These are phyloP conservation scores for Chytriomyces hyalinus DNA, from an alignment of 192 early-diverging fungal species.

Conservation along the genomic window DNA sequence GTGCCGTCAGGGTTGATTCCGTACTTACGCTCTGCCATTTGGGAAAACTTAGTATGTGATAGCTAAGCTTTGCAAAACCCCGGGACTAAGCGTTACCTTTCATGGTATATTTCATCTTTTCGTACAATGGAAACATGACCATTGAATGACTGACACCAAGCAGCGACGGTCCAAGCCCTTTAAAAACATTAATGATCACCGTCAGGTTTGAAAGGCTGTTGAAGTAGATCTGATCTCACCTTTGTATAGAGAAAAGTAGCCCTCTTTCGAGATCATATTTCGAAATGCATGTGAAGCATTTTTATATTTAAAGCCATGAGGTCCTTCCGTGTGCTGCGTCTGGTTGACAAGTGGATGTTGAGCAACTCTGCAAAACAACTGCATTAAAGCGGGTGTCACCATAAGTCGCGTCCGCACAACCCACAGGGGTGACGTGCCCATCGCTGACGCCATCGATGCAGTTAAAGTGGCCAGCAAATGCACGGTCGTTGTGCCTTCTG, in stretches of 20 bases:
- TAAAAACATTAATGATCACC: too few relatives aligned
- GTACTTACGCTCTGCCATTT: background rate
- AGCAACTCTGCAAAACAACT: too few relatives aligned
- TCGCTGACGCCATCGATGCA: constrained; percentile 47
- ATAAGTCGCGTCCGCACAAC: constrained; percentile 89
- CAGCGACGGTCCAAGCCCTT: constrained; percentile 78
- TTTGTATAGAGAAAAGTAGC: constrained; percentile 86
- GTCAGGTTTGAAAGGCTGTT: too few relatives aligned
- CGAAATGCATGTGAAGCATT: constrained; percentile 81
- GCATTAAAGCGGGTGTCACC: constrained; percentile 46
- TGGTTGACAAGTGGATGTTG: background rate
- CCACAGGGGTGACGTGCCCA: constrained; percentile 86
- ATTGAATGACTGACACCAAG: constrained; percentile 92
- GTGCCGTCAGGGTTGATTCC: constrained; percentile 24
- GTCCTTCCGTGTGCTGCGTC: constrained; percentile 12
- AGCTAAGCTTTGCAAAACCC: background rate
- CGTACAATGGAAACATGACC: constrained; percentile 96
- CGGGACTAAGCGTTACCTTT: constrained; percentile 16
- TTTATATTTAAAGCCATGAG: constrained; percentile 79
- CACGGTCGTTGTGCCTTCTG: constrained; percentile 17
- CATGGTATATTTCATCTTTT: constrained; percentile 72
- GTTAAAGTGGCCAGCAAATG: constrained; percentile 31
- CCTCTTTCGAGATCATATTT: constrained; percentile 78
- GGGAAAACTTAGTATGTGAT: background rate
- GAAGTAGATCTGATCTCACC: constrained; percentile 29